Conservation (phyloP, 2,329 filamentous ascomycete genomes). For the Parascedosporium putredinis region DNA sequence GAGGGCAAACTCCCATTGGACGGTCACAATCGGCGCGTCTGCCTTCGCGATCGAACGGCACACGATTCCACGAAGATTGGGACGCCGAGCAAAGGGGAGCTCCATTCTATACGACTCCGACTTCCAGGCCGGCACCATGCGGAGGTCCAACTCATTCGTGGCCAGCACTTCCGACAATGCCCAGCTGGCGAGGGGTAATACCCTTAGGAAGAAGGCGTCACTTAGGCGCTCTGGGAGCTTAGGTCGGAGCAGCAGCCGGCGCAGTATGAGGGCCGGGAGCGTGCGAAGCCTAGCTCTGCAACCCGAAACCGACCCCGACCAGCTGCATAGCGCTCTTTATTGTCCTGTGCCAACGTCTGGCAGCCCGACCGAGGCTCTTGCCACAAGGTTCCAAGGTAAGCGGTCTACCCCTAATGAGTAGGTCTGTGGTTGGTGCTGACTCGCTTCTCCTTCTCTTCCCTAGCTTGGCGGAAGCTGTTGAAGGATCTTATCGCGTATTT, state of each 20-base stretch:
- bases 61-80: constrained; percentile 61
- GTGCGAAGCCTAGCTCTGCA: constrained; percentile 71
- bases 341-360: constrained; percentile 82
- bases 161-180: constrained; percentile 36
- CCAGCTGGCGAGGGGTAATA: constrained; percentile 47
- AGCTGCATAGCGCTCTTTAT: constrained; percentile 74
- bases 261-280: constrained; percentile 76
- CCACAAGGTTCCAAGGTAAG: constrained; percentile 79
- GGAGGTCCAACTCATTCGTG: constrained; percentile 52
- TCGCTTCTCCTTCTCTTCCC: constrained; percentile 3
- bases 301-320: constrained; percentile 55
- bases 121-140: constrained; percentile 26
- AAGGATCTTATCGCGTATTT: constrained; percentile 94
- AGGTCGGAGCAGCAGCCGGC: constrained; percentile 68
- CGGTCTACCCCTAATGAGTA: no score
- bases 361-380: constrained; percentile 78
- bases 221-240: constrained; percentile 64
- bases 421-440: no score
- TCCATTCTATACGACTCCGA: constrained; percentile 43
- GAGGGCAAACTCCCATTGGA: not conserved
- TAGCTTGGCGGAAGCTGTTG: constrained; percentile 88
- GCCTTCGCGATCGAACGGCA: constrained; percentile 15
- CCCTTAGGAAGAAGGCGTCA: constrained; percentile 81
- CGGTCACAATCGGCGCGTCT: not conserved
- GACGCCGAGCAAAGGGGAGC: constrained; percentile 58